Conservation (phyloP, 108 stramenopile genomes). For the Pseudonitzschia delicatissima region DNA sequence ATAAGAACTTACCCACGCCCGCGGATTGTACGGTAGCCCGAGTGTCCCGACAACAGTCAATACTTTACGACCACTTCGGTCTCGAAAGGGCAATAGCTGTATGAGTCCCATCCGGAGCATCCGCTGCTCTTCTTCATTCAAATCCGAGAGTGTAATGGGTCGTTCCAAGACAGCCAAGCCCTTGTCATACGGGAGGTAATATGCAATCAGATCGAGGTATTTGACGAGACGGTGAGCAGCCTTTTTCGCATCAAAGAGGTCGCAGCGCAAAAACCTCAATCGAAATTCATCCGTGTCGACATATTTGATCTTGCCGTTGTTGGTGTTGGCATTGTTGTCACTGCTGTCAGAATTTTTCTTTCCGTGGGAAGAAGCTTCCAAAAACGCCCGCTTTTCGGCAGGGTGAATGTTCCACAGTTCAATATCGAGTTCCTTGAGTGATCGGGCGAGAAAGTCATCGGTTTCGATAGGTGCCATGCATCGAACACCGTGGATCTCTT, state of each 20-base stretch:
- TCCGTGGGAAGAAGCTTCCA: too few relatives aligned
- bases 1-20: constrained; percentile 5
- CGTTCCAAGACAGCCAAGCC: constrained; percentile 8
- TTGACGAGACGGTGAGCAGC: constrained; percentile 29
- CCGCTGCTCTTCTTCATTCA: background rate
- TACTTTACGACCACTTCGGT: background rate
- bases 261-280: constrained; percentile 31
- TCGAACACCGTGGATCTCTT: constrained; percentile 4
- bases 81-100: constrained; percentile 12
- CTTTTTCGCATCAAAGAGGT: constrained; percentile 26
- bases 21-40: background rate
- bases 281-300: background rate
- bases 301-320: background rate
- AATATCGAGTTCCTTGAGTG: background rate
- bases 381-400: background rate
- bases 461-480: constrained; percentile 5
- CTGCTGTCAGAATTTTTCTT: too few relatives aligned
- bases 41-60: background rate
- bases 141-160: background rate
- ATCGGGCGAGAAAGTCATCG: background rate
- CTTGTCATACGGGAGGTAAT: background rate
- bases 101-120: background rate
- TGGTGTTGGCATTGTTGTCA: background rate
- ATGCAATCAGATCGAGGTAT: constrained; percentile 35
- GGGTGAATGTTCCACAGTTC: background rate